phyloP scores from a whole-genome alignment of 768 basidiomycete species.

The Vishniacozyma victoriae region DNA sequence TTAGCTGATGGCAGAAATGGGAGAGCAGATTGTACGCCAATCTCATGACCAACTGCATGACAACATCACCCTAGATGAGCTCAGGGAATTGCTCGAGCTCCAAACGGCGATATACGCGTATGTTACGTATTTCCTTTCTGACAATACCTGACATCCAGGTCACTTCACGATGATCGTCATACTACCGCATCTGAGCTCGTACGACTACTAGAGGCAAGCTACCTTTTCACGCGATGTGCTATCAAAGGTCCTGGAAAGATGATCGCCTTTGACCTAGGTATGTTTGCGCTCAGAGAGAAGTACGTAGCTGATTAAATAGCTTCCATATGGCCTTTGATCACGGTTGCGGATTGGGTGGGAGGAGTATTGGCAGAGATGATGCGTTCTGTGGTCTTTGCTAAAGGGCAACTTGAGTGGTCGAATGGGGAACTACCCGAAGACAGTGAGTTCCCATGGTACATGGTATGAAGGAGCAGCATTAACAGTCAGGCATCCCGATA shows the following conservation, averaged over 20 bases:
- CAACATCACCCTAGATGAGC: too few species aligned
- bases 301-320: constrained; percentile 13
- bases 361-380: constrained; percentile 4
- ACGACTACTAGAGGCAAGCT: constrained; percentile 17
- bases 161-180: constrained; percentile 5
- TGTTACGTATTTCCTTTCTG: neutral
- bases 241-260: constrained; percentile 4
- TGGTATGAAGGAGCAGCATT: neutral
- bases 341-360: constrained; percentile 20
- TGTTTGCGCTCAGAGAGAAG: neutral
- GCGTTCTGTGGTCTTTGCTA: constrained; percentile 7
- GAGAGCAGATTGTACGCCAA: neutral
- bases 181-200: constrained; percentile 20
- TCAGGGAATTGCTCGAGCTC: neutral
- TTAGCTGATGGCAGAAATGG: too few species aligned
- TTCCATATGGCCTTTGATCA: constrained; percentile 24
- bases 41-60: neutral
- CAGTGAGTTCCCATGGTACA: neutral
- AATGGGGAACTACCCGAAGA: neutral
- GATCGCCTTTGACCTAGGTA: constrained; percentile 26
- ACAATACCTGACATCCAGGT: constrained; percentile 1
- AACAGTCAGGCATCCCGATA: neutral
- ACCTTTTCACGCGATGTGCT: constrained; percentile 16
- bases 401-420: constrained; percentile 5
- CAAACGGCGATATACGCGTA: constrained; percentile 11